phyloP scores from a whole-genome alignment of 306 rosid genomes.

The Citrullus colocynthis region DNA sequence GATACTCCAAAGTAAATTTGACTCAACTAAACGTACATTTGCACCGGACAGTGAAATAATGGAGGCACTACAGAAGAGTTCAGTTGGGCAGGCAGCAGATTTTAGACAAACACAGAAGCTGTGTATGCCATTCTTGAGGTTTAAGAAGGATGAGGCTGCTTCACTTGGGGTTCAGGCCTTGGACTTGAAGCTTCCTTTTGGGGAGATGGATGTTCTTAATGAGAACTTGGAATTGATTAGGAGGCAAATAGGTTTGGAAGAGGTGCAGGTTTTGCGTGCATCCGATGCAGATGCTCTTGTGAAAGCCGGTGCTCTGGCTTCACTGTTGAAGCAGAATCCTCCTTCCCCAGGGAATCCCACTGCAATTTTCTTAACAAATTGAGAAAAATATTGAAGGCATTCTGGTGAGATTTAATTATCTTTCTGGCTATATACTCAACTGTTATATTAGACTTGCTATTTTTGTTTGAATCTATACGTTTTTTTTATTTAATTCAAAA shows the following conservation, averaged over 20 bases:
- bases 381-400: neutral
- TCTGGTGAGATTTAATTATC: neutral
- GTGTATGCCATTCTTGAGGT: conserved; percentile 82
- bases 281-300: conserved; percentile 40
- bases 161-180: conserved; percentile 62
- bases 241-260: conserved; percentile 69
- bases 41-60: conserved; percentile 42
- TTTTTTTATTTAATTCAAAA: neutral
- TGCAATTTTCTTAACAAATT: conserved; percentile 50
- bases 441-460: neutral
- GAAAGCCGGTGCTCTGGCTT: conserved; percentile 51
- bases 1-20: conserved; percentile 50
- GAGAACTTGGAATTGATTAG: conserved; percentile 69
- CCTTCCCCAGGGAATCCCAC: conserved; percentile 87
- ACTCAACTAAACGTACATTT: conserved; percentile 28
- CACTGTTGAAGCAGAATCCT: conserved; percentile 54
- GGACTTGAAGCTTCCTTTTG: conserved; percentile 64
- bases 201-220: conserved; percentile 67
- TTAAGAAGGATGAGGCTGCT: conserved; percentile 62
- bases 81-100: conserved; percentile 45
- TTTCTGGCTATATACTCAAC: neutral
- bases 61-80: conserved; percentile 44
- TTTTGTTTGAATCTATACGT: neutral
- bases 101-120: conserved; percentile 53
- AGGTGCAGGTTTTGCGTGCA: conserved; percentile 51